phyloP scores from a whole-genome alignment of 2,329 filamentous ascomycete species.

The Parasarocladium wereldwijsianum region DNA sequence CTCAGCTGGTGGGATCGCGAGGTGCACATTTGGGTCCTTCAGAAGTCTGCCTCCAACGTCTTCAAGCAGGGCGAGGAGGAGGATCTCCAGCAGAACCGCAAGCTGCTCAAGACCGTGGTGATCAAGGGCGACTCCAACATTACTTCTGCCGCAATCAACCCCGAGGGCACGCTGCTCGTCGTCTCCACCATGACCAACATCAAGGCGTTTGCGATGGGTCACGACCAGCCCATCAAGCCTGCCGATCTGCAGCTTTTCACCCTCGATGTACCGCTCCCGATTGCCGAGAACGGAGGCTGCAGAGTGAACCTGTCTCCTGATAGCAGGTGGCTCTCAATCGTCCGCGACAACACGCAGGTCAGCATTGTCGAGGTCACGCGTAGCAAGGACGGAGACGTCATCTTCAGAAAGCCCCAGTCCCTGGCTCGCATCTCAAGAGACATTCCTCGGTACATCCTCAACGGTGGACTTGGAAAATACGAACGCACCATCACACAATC shows the following conservation, averaged over 20 bases:
- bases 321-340: conserved; percentile 51
- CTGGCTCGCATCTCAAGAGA: conserved; percentile 38
- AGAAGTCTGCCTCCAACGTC: conserved; percentile 29
- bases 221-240: conserved; percentile 30
- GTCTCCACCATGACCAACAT: conserved; percentile 60
- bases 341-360: conserved; percentile 47
- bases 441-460: conserved; percentile 36
- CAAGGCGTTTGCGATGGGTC: conserved; percentile 60
- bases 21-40: conserved; percentile 63
- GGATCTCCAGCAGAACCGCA: conserved; percentile 38
- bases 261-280: conserved; percentile 43
- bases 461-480: conserved; percentile 61
- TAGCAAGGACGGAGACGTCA: conserved; percentile 7
- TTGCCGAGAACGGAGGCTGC: conserved; percentile 51
- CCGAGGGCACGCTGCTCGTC: conserved; percentile 58
- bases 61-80: conserved; percentile 23
- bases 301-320: conserved; percentile 56
- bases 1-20: conserved; percentile 89
- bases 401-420: conserved; percentile 22
- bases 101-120: conserved; percentile 54
- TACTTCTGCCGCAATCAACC: conserved; percentile 56
- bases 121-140: conserved; percentile 69
- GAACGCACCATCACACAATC: conserved; percentile 59
- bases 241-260: conserved; percentile 58
- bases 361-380: conserved; percentile 24